These are phyloP conservation scores for Botryosphaeria dothidea DNA, from an alignment of 2,329 filamentous ascomycete genomes.

Conservation along the genomic window DNA sequence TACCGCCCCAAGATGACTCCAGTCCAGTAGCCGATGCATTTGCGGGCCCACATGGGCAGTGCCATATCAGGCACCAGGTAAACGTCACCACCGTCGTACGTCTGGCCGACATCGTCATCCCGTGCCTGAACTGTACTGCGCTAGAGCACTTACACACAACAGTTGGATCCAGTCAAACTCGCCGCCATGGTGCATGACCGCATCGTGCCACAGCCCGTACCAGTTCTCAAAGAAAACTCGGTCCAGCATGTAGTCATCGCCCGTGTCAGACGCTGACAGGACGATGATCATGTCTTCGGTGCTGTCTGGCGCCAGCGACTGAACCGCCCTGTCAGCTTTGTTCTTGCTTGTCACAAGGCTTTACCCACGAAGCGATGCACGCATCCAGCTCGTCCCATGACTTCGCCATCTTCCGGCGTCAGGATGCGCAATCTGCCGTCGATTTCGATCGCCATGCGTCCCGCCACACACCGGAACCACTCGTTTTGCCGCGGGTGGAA, in stretches of 20 bases:
- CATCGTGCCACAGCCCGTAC: conserved; percentile 38
- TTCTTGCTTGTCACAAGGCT: background rate
- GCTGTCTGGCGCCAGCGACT: background rate
- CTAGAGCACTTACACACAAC: conserved; percentile 27
- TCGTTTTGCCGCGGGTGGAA: conserved; percentile 31
- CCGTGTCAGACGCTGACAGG: conserved; percentile 28
- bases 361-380: background rate
- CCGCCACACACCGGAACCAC: conserved; percentile 26
- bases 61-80: conserved; percentile 29
- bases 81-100: conserved; percentile 42
- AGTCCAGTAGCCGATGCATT: conserved; percentile 26
- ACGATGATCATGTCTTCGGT: conserved; percentile 18
- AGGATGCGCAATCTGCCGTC: conserved; percentile 24
- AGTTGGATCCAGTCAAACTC: conserved; percentile 34
- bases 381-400: background rate
- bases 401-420: conserved; percentile 27
- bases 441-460: conserved; percentile 28
- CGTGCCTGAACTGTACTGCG: background rate
- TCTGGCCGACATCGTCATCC: conserved; percentile 26
- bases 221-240: conserved; percentile 40
- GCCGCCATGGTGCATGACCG: conserved; percentile 27
- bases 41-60: conserved; percentile 35
- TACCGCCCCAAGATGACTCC: conserved; percentile 41
- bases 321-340: too few species aligned
- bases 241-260: conserved; percentile 33